Evolutionary conservation across 495 filamentous ascomycete species (phyloP).

Genomic region (Penicillium steckii): DNA sequence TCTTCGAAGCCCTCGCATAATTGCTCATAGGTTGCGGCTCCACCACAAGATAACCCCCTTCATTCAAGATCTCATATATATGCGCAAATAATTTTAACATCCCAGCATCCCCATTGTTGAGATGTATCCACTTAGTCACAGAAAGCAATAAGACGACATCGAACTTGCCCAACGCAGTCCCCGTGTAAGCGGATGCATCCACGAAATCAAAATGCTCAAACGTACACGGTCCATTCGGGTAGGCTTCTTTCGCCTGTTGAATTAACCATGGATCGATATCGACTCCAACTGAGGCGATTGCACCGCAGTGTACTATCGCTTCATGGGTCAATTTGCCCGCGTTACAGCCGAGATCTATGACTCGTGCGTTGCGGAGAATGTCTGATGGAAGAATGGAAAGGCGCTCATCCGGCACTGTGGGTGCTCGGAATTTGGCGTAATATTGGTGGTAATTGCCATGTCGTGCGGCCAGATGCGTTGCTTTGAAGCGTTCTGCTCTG

Average conservation of each 20-base stretch:
- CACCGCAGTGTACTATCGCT: slow-evolving; percentile 26
- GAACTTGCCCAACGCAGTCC: slow-evolving; percentile 32
- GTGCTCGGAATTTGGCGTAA: slow-evolving; percentile 28
- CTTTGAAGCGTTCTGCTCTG: slow-evolving; percentile 32
- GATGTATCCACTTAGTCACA: slow-evolving; percentile 30
- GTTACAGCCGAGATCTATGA: slow-evolving; percentile 31
- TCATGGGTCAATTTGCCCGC: slow-evolving; percentile 29
- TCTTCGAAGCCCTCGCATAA: slow-evolving; percentile 30
- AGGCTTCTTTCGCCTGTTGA: slow-evolving; percentile 26
- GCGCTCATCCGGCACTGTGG: slow-evolving; percentile 27
- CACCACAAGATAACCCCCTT: slow-evolving; percentile 27
- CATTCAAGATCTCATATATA: slow-evolving; percentile 25
- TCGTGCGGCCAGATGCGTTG: slow-evolving; percentile 28
- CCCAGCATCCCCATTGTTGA: slow-evolving; percentile 29
- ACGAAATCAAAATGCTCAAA: slow-evolving; percentile 39
- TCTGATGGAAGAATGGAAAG: slow-evolving; percentile 30
- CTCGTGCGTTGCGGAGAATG: slow-evolving; percentile 26
- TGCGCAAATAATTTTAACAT: slow-evolving; percentile 26
- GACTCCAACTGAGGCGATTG: slow-evolving; percentile 25
- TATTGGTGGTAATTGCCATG: slow-evolving; percentile 35
- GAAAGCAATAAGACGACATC: slow-evolving; percentile 29
- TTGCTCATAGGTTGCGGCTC: slow-evolving; percentile 34
- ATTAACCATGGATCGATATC: slow-evolving; percentile 32
- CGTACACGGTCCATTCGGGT: slow-evolving; percentile 28
- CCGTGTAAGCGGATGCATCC: slow-evolving; percentile 55